Percentiles rank a stretch among this genome's conserved stretches.
Evolutionary conservation across 2,329 filamentous ascomycete genomes (phyloP).

Genomic region (Scedosporium boydii): DNA sequence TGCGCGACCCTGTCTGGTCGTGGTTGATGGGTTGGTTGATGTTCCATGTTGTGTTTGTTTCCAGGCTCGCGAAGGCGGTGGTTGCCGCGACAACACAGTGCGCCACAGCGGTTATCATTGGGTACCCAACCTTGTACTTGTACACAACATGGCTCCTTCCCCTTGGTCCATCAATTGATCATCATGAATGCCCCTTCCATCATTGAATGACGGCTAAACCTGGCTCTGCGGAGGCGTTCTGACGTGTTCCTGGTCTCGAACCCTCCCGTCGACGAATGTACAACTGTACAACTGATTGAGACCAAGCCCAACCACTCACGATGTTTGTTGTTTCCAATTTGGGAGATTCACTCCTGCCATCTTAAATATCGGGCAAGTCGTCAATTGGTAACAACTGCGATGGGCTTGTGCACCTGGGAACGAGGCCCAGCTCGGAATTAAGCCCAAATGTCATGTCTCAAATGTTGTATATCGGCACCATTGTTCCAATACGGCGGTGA

Average conservation of each 20-base stretch:
- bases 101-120: background rate
- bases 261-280: background rate
- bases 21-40: background rate
- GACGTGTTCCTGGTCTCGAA: background rate
- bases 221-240: background rate
- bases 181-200: background rate
- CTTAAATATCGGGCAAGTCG: too few relatives aligned
- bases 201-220: background rate
- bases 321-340: background rate
- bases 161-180: background rate
- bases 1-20: background rate
- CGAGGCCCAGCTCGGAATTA: too few relatives aligned
- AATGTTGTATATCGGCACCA: too few relatives aligned
- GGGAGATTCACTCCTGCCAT: background rate
- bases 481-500: too few relatives aligned
- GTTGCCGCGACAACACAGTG: background rate
- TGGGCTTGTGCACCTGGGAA: too few relatives aligned
- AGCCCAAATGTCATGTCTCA: too few relatives aligned
- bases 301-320: background rate
- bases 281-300: background rate
- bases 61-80: background rate
- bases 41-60: slow-evolving; percentile 4
- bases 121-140: background rate
- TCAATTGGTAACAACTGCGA: too few relatives aligned
- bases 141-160: background rate